phyloP scores from a whole-genome alignment of 805 yeast genomes.

The Ogataea neopini region DNA sequence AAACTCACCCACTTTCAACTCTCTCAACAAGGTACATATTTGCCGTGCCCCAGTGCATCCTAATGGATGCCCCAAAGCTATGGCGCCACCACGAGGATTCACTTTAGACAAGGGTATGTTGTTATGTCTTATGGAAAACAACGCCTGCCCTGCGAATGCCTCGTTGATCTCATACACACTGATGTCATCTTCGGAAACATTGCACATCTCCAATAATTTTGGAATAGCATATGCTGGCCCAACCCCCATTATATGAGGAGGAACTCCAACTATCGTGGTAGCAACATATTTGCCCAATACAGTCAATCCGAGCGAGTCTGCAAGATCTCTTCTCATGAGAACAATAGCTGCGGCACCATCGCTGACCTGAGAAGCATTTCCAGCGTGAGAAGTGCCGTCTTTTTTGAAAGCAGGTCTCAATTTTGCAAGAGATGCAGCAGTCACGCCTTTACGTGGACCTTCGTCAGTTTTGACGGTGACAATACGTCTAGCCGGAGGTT shows the following conservation, averaged over 20 bases:
- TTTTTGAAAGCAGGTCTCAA: conserved; percentile 84
- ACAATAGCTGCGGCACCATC: conserved; percentile 95
- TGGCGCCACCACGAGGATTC: conserved; percentile 95
- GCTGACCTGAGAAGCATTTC: conserved; percentile 93
- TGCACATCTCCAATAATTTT: conserved; percentile 50
- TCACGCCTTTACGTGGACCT: conserved; percentile 88
- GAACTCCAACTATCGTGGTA: conserved; percentile 85
- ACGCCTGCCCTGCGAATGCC: conserved; percentile 95
- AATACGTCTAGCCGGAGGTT: conserved; percentile 28
- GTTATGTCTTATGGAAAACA: conserved; percentile 66
- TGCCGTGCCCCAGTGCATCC: conserved; percentile 89
- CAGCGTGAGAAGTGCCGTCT: conserved; percentile 90
- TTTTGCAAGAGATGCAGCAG: conserved; percentile 71
- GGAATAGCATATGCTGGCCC: conserved; percentile 98
- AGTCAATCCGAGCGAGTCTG: conserved; percentile 69
- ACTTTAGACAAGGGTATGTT: conserved; percentile 71
- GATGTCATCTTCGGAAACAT: conserved; percentile 61
- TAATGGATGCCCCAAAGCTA: conserved; percentile 93
- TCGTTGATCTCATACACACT: conserved; percentile 87
- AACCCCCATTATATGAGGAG: conserved; percentile 96
- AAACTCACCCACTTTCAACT: conserved; percentile 73
- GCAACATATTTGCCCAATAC: conserved; percentile 79
- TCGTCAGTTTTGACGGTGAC: conserved; percentile 45
- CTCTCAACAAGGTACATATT: conserved; percentile 82
- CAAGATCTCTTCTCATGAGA: conserved; percentile 81